Evolutionary conservation across 73 alveolate genomes (phyloP).

Genomic region (Stentor coeruleus): DNA sequence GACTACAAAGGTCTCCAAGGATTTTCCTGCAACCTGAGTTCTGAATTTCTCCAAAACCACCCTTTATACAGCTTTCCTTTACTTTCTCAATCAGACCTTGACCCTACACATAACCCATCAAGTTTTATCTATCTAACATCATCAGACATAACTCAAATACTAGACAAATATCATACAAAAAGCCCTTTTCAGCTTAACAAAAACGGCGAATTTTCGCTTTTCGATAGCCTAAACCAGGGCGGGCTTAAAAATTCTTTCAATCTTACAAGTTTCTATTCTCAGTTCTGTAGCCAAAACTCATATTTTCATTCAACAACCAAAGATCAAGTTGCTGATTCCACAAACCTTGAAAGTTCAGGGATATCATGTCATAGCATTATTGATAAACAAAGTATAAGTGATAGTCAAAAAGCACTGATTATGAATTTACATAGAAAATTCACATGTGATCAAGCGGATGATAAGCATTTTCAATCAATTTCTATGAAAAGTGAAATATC

Average conservation of each 20-base stretch:
- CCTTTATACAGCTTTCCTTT: too few relatives aligned
- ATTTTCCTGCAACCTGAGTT: too few relatives aligned
- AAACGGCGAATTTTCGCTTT: too few relatives aligned
- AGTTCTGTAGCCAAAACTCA: not conserved
- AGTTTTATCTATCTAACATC: too few relatives aligned
- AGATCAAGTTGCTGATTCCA: not conserved
- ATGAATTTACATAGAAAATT: not conserved
- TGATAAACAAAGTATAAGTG: not conserved
- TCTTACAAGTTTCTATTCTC: not conserved
- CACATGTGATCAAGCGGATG: not conserved
- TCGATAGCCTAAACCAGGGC: not conserved
- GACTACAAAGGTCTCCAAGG: too few relatives aligned
- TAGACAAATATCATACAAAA: not conserved
- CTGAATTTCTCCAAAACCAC: too few relatives aligned
- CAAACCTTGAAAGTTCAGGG: not conserved
- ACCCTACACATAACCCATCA: too few relatives aligned
- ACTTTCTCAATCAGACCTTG: too few relatives aligned
- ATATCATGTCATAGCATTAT: too few relatives aligned
- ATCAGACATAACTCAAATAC: too few relatives aligned
- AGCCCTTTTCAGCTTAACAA: not conserved
- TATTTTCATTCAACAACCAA: not conserved
- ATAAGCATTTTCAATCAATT: not conserved
- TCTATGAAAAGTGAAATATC: not conserved
- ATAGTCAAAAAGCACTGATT: not conserved
- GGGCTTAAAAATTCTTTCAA: constrained; percentile 15